These are phyloP conservation scores for Colletotrichum gigasporum DNA, from an alignment of 2,329 filamentous ascomycete species.

Conservation along the genomic window DNA sequence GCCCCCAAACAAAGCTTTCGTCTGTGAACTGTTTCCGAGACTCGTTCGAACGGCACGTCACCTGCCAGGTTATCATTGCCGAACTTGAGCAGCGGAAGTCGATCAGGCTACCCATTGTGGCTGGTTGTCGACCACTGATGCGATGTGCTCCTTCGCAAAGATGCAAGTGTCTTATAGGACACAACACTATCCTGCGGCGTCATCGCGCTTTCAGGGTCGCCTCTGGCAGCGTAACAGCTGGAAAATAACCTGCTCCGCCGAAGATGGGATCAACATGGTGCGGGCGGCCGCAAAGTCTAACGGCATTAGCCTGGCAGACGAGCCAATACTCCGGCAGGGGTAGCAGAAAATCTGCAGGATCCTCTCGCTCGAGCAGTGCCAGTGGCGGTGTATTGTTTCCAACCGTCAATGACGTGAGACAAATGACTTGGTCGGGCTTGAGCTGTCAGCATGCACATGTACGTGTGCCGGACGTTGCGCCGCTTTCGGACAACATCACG, in stretches of 20 bases:
- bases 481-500: background rate
- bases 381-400: slow-evolving; percentile 30
- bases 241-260: slow-evolving; percentile 5
- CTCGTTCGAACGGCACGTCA: background rate
- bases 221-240: slow-evolving; percentile 11
- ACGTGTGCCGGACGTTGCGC: too few relatives aligned
- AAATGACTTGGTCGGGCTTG: background rate
- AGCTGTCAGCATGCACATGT: background rate
- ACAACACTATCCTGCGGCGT: background rate
- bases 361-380: slow-evolving; percentile 15
- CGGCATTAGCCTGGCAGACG: slow-evolving; percentile 6
- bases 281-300: background rate
- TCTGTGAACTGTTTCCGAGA: slow-evolving; percentile 1
- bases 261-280: slow-evolving; percentile 22
- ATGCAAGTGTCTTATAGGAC: too few relatives aligned
- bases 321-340: background rate
- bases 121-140: too few relatives aligned
- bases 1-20: slow-evolving; percentile 1
- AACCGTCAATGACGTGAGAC: slow-evolving; percentile 10
- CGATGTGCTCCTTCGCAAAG: background rate
- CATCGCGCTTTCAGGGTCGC: background rate
- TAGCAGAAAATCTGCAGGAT: background rate
- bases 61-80: background rate
- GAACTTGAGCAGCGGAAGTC: background rate
- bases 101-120: background rate